Base-by-base conservation (phyloP, 257 asterid species). In the Forsythia viridissima region DNA sequence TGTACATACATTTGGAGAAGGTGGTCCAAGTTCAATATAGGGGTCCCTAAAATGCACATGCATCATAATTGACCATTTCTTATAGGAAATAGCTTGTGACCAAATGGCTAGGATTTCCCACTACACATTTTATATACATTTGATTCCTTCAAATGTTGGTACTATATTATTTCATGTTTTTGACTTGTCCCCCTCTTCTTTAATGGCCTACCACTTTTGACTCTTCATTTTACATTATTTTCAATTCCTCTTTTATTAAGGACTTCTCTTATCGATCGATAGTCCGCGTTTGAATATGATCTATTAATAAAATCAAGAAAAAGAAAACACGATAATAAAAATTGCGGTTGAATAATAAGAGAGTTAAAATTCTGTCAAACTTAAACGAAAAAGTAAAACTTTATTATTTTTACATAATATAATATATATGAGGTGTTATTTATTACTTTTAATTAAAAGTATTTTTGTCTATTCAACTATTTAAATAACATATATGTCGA, bases 171-270 rank as follows among this genome's bases (percentile, higher is more conserved):
- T 52, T 30, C 13, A 59, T 71, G 72, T 57, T 24, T 73, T 43
- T 34, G 21, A 46, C 16, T 67, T 30, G 20, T 52, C 52, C 42
- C 13, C 13, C n/a, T 65, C 5, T 77, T 16, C 34, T 70, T 61
- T 8, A 77, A 52, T 72, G 82, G 79, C 85, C 79, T 41, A 73
- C 82, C 46, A 21, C 79, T 81, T 77, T 81, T 81, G 85, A 81
- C 85, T 57, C 30, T 20, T 57, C 30, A 2, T 12, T 15, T 51
- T 63, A 34, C 15, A 48, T 37, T 42, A 15, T 30, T 8, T 51
- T 46, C 34, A 30, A 30, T 30, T 30, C 34, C 34, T 30, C 34
- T 43, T 78, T 34, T 3, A 3, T 11, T 44, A 3, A 44, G 5
- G 52, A 13, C 5, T 4, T 3, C n/a, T 13, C 5, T 11, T 44